Conservation (phyloP, 495 filamentous ascomycete genomes). For the Schizothecium vesticola region DNA sequence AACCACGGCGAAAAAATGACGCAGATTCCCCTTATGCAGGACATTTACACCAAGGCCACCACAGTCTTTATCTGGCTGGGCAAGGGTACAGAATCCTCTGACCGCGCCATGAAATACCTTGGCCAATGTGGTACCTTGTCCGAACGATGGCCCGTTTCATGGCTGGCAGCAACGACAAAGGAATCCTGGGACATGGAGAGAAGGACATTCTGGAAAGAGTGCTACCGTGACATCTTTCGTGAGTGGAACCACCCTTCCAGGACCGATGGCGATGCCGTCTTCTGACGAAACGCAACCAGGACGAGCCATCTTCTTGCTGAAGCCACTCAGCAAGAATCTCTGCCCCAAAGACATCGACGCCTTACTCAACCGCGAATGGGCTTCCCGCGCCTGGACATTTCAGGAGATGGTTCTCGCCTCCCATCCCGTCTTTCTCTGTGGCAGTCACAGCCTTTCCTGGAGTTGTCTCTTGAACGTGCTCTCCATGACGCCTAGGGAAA, state of each 20-base stretch:
- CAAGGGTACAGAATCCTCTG: background rate
- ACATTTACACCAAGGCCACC: background rate
- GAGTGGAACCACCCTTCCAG: too few species aligned
- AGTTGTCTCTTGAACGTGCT: background rate
- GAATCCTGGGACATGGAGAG: too few species aligned
- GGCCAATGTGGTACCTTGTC: background rate
- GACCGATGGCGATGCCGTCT: too few species aligned
- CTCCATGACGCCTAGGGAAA: too few species aligned
- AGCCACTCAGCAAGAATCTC: too few species aligned
- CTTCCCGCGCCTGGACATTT: background rate
- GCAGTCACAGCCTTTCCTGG: background rate
- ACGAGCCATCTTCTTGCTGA: too few species aligned
- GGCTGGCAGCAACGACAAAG: too few species aligned
- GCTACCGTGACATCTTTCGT: too few species aligned
- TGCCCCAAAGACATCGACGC: background rate
- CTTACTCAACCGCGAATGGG: background rate
- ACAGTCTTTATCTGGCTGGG: background rate
- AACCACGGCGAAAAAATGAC: background rate
- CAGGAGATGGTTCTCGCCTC: slow-evolving; percentile 4
- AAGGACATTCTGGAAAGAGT: too few species aligned
- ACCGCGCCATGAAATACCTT: background rate
- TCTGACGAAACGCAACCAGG: too few species aligned
- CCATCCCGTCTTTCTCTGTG: slow-evolving; percentile 2
- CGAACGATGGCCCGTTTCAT: too few species aligned
- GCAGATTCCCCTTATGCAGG: background rate